phyloP scores from a whole-genome alignment of 2,329 filamentous ascomycete species.

The Aspergillus chevalieri region DNA sequence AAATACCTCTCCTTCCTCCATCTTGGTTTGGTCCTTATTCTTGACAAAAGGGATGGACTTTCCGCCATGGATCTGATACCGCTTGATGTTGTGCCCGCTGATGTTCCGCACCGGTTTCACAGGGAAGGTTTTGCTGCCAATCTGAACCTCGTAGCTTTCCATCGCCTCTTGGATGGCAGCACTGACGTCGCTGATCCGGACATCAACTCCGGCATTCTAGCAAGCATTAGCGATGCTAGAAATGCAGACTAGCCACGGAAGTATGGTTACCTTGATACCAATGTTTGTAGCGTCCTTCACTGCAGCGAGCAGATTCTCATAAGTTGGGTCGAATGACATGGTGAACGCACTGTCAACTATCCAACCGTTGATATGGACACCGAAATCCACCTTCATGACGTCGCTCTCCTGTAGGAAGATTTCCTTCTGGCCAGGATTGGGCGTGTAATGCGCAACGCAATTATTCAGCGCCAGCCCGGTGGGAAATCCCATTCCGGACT shows the following conservation, averaged over 20 bases:
- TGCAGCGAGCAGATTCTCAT: slow-evolving; percentile 64
- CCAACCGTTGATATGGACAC: slow-evolving; percentile 68
- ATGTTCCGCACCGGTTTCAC: slow-evolving; percentile 52
- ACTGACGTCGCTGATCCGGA: slow-evolving; percentile 50
- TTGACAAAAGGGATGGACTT: slow-evolving; percentile 53
- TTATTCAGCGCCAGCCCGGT: slow-evolving; percentile 52
- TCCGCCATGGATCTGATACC: slow-evolving; percentile 51
- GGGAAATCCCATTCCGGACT: slow-evolving; percentile 51
- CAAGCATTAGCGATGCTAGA: slow-evolving; percentile 5
- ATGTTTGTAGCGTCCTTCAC: slow-evolving; percentile 70
- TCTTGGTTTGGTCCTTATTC: slow-evolving; percentile 44
- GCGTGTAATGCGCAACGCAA: slow-evolving; percentile 51
- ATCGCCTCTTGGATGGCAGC: slow-evolving; percentile 56
- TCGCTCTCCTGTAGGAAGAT: slow-evolving; percentile 65
- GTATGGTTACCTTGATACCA: slow-evolving; percentile 36
- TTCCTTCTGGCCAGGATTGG: slow-evolving; percentile 58
- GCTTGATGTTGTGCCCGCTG: slow-evolving; percentile 51
- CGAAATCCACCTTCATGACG: slow-evolving; percentile 74
- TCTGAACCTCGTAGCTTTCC: slow-evolving; percentile 57
- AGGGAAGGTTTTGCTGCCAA: slow-evolving; percentile 48
- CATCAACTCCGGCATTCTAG: slow-evolving; percentile 50
- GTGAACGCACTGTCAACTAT: slow-evolving; percentile 77
- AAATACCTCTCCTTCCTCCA: slow-evolving; percentile 56
- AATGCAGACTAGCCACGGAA: background rate
- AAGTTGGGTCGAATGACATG: slow-evolving; percentile 64